Conservation (phyloP, 2,329 filamentous ascomycete species). For the Trichoderma aggressivum region DNA sequence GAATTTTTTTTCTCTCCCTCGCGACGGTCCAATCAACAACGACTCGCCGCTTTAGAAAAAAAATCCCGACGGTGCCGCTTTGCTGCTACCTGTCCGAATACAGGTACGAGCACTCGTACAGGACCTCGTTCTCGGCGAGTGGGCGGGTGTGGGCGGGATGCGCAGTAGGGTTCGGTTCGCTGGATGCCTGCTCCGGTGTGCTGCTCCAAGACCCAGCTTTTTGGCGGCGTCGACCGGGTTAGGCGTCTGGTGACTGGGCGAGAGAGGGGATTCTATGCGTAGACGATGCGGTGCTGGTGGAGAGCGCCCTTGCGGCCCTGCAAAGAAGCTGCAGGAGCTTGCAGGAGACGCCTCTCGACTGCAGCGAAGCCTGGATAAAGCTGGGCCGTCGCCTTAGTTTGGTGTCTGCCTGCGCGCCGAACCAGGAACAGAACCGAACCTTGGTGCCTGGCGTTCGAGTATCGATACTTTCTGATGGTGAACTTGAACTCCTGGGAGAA, state of each 20-base stretch:
- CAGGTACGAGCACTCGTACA: not conserved
- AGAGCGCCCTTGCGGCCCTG: conserved; percentile 10
- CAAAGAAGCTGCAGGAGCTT: conserved; percentile 17
- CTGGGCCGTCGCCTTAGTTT: not conserved
- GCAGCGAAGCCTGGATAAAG: not conserved
- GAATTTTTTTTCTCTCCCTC: not conserved
- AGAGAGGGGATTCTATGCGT: not conserved
- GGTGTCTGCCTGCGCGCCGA: not conserved
- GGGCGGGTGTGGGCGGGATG: conserved; percentile 11
- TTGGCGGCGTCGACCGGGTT: conserved; percentile 1
- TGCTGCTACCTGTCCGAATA: not conserved
- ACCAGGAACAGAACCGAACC: not conserved
- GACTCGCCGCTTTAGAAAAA: not conserved
- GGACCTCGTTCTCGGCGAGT: not conserved
- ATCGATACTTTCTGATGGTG: not conserved
- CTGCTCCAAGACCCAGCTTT: conserved; percentile 1
- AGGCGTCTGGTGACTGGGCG: conserved; percentile 2
- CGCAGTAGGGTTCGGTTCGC: conserved; percentile 11
- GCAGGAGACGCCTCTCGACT: conserved; percentile 5
- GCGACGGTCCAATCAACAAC: conserved; percentile 8
- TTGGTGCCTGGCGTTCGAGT: not conserved
- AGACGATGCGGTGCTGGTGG: conserved; percentile 9
- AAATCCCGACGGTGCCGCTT: conserved; percentile 3
- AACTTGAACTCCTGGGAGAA: conserved; percentile 13
- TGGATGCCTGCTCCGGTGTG: conserved; percentile 8